These are phyloP conservation scores for Paratinospora sagittata DNA, from an alignment of 164 flowering plant species.

Conservation along the genomic window DNA sequence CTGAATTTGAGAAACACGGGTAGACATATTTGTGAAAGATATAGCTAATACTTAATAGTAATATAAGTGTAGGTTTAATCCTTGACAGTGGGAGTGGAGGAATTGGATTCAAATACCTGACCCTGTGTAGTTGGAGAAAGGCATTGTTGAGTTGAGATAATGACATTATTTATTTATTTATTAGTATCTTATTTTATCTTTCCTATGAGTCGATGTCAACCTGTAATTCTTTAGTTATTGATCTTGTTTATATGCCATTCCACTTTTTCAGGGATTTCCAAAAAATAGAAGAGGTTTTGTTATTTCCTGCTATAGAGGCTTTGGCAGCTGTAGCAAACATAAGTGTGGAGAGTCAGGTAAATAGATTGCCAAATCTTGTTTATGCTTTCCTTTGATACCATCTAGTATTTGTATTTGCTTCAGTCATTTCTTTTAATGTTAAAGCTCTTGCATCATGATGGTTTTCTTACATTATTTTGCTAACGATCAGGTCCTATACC, in stretches of 20 bases:
- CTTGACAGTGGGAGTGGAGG: no score
- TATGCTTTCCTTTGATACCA: slow-evolving; percentile 1
- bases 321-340: slow-evolving; percentile 67
- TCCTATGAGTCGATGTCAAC: no score
- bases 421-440: background rate
- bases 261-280: slow-evolving; percentile 58
- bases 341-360: slow-evolving; percentile 89
- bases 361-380: background rate
- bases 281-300: slow-evolving; percentile 47
- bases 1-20: no score
- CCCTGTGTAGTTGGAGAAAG: no score
- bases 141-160: no score
- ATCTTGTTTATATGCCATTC: no score
- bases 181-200: background rate
- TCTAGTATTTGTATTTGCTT: background rate
- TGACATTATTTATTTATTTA: no score
- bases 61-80: no score
- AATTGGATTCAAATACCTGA: no score
- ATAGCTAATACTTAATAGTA: no score
- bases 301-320: slow-evolving; percentile 64
- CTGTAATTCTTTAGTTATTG: no score
- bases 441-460: slow-evolving; percentile 2
- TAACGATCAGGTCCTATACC: slow-evolving; percentile 66
- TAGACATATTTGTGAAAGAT: no score
- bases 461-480: slow-evolving; percentile 8